Evolutionary conservation across 768 basidiomycete genomes (phyloP).

Genomic region (Steccherinum ochraceum): DNA sequence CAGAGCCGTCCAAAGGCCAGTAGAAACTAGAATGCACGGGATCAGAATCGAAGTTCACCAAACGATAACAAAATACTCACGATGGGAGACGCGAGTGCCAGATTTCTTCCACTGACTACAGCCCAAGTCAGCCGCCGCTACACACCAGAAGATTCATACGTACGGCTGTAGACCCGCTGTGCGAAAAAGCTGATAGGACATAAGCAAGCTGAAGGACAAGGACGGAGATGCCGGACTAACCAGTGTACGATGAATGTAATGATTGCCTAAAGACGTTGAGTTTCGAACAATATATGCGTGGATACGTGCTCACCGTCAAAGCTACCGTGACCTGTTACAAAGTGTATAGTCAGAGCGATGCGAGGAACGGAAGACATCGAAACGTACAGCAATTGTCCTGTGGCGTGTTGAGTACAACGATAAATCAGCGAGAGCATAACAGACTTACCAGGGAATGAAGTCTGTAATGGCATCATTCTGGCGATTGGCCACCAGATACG

Average conservation of each 20-base stretch:
- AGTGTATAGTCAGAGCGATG: too few species aligned
- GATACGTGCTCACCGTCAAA: background rate
- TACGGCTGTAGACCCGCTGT: slow-evolving; percentile 7
- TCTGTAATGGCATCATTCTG: background rate
- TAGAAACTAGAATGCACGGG: slow-evolving; percentile 4
- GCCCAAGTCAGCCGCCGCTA: background rate
- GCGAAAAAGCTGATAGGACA: slow-evolving; percentile 12
- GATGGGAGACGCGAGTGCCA: slow-evolving; percentile 7
- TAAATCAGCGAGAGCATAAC: too few species aligned
- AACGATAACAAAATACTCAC: slow-evolving; percentile 10
- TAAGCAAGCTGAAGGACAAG: background rate
- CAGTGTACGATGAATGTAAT: slow-evolving; percentile 2
- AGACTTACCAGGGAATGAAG: slow-evolving; percentile 9
- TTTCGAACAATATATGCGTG: background rate
- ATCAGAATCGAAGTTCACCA: too few species aligned
- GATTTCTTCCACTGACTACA: slow-evolving; percentile 13
- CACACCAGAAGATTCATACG: background rate
- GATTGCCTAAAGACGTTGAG: slow-evolving; percentile 9
- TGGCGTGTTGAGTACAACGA: too few species aligned
- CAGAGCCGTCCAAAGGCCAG: slow-evolving; percentile 12
- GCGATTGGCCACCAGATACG: slow-evolving; percentile 5
- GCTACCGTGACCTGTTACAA: background rate
- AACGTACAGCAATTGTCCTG: background rate
- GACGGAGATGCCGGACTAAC: background rate
- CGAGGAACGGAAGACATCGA: too few species aligned